Conservation (phyloP, 352 stramenopile genomes). For the Phytophthora tentaculata region DNA sequence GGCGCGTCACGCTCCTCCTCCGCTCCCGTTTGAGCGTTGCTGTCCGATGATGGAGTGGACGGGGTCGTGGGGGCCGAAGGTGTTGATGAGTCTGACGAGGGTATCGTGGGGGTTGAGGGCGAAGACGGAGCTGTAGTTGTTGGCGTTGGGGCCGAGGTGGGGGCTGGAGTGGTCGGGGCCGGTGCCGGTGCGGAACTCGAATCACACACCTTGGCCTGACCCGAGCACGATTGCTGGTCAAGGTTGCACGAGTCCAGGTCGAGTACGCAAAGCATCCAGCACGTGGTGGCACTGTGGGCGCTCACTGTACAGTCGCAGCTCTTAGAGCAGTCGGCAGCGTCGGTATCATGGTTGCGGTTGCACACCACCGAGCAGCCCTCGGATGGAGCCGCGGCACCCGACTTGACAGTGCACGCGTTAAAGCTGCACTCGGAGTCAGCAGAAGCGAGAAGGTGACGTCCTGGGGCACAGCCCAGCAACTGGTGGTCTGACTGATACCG, state of each 20-base stretch:
- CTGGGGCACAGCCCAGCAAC: conserved; percentile 46
- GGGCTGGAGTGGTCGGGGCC: conserved; percentile 8
- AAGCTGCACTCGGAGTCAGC: conserved; percentile 37
- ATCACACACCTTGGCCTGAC: conserved; percentile 35
- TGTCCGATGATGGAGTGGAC: conserved; percentile 9
- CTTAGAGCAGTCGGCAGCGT: conserved; percentile 24
- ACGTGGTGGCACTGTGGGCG: conserved; percentile 36
- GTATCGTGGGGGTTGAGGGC: conserved; percentile 7
- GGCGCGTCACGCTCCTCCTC: conserved; percentile 15
- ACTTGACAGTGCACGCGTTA: conserved; percentile 40
- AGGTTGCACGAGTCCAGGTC: conserved; percentile 41
- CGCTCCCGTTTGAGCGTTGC: not conserved
- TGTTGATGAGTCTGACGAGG: conserved; percentile 4
- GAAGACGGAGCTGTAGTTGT: conserved; percentile 9
- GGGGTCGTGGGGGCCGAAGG: conserved; percentile 12
- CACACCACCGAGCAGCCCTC: conserved; percentile 47
- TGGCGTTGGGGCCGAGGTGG: conserved; percentile 4
- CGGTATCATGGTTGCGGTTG: conserved; percentile 45
- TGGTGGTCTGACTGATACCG: conserved; percentile 33
- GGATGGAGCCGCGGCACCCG: conserved; percentile 25
- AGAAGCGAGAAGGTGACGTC: conserved; percentile 45
- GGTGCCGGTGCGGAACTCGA: conserved; percentile 8
- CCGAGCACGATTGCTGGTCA: conserved; percentile 41
- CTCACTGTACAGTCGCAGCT: conserved; percentile 38
- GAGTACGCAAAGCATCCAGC: conserved; percentile 64